Evolutionary conservation across 108 stramenopile species (phyloP).

Genomic region (Epipyxis sp.): DNA sequence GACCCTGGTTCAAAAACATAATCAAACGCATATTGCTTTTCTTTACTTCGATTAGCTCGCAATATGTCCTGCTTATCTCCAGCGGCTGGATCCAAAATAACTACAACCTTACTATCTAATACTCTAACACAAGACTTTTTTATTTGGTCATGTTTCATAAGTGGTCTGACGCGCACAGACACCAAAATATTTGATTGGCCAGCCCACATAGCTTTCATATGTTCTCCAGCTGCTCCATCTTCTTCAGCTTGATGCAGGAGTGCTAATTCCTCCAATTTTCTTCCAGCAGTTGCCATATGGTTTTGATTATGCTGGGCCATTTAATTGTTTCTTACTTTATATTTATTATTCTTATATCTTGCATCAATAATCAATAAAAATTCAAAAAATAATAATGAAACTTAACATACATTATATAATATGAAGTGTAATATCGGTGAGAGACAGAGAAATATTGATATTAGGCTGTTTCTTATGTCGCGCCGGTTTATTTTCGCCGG

Average conservation of each 20-base stretch:
- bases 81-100: conserved; percentile 54
- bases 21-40: conserved; percentile 60
- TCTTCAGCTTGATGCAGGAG: too few species aligned
- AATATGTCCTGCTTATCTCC: conserved; percentile 9
- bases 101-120: conserved; percentile 48
- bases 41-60: conserved; percentile 33
- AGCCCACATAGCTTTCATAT: conserved; percentile 43
- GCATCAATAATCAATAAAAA: too few species aligned
- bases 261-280: too few species aligned
- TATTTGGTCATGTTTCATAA: conserved; percentile 51
- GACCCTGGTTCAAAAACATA: conserved; percentile 44
- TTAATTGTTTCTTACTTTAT: too few species aligned
- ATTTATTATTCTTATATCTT: too few species aligned
- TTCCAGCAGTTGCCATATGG: not conserved
- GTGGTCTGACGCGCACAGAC: conserved; percentile 55
- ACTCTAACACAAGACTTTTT: conserved; percentile 48
- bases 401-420: too few species aligned
- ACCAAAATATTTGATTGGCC: conserved; percentile 58
- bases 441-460: too few species aligned
- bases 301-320: too few species aligned
- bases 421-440: too few species aligned
- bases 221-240: not conserved
- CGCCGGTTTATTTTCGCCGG: too few species aligned
- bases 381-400: too few species aligned
- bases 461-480: too few species aligned